Conservation (phyloP, 805 yeast species). For the Zygotorulaspora danielsina region DNA sequence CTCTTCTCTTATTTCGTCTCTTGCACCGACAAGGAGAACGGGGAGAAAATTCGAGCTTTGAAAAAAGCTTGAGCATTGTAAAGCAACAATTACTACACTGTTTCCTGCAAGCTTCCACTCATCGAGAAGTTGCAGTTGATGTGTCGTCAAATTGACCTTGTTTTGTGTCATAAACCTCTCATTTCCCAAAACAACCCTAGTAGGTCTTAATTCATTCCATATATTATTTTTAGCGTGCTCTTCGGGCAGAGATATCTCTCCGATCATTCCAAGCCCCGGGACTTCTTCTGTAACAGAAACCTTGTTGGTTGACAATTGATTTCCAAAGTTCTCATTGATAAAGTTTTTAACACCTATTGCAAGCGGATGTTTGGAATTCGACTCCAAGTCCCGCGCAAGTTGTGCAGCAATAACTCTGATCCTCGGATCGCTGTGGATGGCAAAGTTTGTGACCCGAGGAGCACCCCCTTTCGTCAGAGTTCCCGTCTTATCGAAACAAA, state of each 20-base stretch:
- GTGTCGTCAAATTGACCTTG: constrained; percentile 37
- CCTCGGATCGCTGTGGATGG: constrained; percentile 23
- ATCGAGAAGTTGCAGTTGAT: constrained; percentile 37
- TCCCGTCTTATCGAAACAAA: constrained; percentile 78
- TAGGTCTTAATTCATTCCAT: constrained; percentile 38
- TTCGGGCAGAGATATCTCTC: constrained; percentile 34
- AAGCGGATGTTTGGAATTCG: constrained; percentile 64
- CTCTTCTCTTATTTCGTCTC: constrained; percentile 60
- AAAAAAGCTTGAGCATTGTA: constrained; percentile 33
- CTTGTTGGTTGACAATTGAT: constrained; percentile 32
- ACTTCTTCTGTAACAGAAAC: constrained; percentile 49
- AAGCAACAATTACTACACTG: constrained; percentile 56
- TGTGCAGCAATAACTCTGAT: constrained; percentile 36
- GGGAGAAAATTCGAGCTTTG: constrained; percentile 36
- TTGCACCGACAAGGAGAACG: constrained; percentile 50
- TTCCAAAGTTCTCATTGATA: constrained; percentile 28
- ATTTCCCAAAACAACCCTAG: constrained; percentile 51
- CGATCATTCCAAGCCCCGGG: constrained; percentile 58
- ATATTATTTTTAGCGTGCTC: constrained; percentile 12
- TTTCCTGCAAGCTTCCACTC: constrained; percentile 62
- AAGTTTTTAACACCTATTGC: constrained; percentile 52
- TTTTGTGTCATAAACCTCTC: constrained; percentile 53
- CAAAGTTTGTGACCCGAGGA: constrained; percentile 50
- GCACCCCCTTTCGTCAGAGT: constrained; percentile 65
- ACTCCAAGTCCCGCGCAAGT: constrained; percentile 54